Evolutionary conservation across 345 rosid genomes (phyloP), one percentile per base, ranked within the genome.

Genomic region (Syzygium aqueum): DNA sequence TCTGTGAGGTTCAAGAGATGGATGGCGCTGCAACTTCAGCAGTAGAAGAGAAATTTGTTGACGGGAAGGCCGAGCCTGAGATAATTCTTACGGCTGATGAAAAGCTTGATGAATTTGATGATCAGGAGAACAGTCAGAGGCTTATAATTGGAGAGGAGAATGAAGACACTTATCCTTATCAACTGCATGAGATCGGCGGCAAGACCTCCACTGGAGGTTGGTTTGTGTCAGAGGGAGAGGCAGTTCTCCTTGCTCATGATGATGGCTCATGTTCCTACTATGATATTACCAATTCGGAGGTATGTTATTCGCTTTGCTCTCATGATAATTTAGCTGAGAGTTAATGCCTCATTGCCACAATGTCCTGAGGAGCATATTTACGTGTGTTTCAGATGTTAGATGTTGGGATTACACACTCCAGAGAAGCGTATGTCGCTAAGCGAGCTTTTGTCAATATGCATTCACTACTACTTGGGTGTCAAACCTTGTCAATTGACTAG

Each of bases 181-280:
- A 91, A 89, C 92, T 93, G 78, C 93, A 92, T 88, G 95, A 92
- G 88, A 93, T 96, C 65, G 99, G 98, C 54, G 43, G 88, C 84
- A 98, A 92, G 90, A 93, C 84, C 87, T 88, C 97, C 50, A 96
- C 99, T 2, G 98, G 97, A 85, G 99, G 99, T 85, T 98, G 99
- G 99, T 96, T 98, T 93, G 96, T 96, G 87, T 98, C 99, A 28
- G 99, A 96, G 88, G 99, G 98, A 40, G 98, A 96, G 94, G 94
- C 99, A 43, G 95, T 94, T 92, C 93, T 97, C 90, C 99, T 98
- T 63, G 91, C 96, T 88, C 99, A 96, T 86, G 91, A 91, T 89
- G 98, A 98, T 90, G 98, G 98, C 46, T 96, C 99, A 17, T 98
- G 99, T 88, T 94, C 98, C 43, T 96, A 92, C 91, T 92, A 96